Base-by-base conservation (phyloP, 306 rosid species). In the Senna tora region DNA sequence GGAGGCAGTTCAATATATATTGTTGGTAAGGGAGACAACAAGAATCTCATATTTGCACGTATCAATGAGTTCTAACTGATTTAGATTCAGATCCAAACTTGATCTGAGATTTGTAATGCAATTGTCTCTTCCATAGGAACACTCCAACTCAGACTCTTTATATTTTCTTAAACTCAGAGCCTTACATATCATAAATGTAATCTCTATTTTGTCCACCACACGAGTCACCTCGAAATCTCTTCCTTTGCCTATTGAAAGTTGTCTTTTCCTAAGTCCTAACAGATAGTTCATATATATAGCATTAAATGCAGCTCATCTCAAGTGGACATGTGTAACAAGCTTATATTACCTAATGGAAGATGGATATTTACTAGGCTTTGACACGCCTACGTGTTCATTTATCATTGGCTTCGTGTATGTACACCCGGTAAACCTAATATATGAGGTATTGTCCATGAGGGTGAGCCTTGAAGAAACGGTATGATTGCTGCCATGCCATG, bases 1-100 rank as follows among this genome's bases (percentile, higher is more conserved):
- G n/a, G n/a, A n/a, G n/a, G n/a, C n/a, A n/a, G n/a, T 59, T 66
- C 73, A 70, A 80, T 80, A 77, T 74, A 84, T 84, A 80, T 70
- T 69, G 36, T 10, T 16, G 69, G 56, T 38, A 49, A 25, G 38
- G 58, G 47, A 65, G 80, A 77, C 82, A 80, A 8, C 61, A 73
- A 73, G 80, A 67, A 77, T 84, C 84, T 77, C 69, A 61, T 79
- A 53, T 68, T 30, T 8, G 51, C 74, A 68, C 66, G 61, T 75
- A 79, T 73, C 71, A 79, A 67, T 39, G 61, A 75, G 54, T 67
- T 34, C 64, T 72, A 79, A 79, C 81, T 68, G 81, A 79, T 76
- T 79, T 53, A 71, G 84, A 79, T 79, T 76, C 71, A 69, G 82
- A 83, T 79, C 83, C 59, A 22, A 34, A 20, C 36, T 61, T 25